A percentile compares a stretch with the other conserved stretches of the same genome.
phyloP scores from a whole-genome alignment of 108 stramenopile species.

The Cyclostephanos tholiformis region DNA sequence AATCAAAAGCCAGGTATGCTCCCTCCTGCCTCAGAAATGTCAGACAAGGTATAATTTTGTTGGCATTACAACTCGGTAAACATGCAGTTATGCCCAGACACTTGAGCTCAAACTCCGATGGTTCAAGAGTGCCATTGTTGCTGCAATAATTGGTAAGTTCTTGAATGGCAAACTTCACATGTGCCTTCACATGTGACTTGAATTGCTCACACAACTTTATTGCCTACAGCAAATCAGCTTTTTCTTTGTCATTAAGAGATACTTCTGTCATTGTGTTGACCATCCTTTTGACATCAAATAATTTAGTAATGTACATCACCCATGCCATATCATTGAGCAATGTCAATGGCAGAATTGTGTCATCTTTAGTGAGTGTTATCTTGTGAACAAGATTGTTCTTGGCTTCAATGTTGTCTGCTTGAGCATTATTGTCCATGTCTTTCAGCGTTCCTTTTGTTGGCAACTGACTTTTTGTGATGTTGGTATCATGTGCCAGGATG shows the following conservation, averaged over 20 bases:
- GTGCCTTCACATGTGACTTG: not conserved
- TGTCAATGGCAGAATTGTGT: too few species aligned
- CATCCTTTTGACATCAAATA: too few species aligned
- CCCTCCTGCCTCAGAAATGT: not conserved
- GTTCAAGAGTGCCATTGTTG: not conserved
- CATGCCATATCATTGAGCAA: too few species aligned
- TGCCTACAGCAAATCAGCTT: not conserved
- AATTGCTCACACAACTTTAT: not conserved
- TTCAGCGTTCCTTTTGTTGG: not conserved
- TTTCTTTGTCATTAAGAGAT: not conserved
- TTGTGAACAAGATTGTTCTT: too few species aligned
- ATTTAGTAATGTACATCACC: too few species aligned
- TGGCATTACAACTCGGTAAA: not conserved
- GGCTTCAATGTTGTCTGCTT: too few species aligned
- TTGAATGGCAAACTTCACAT: not conserved
- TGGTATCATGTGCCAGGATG: too few species aligned
- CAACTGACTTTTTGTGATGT: too few species aligned
- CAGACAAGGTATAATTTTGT: not conserved
- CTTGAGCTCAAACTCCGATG: not conserved
- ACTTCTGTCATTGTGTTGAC: too few species aligned
- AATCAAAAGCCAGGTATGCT: not conserved
- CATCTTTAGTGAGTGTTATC: too few species aligned
- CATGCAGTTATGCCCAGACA: too few species aligned
- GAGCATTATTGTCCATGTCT: not conserved
- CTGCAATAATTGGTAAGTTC: not conserved